Conservation (phyloP, 495 filamentous ascomycete genomes). For the Hypoxylon cercidicola region DNA sequence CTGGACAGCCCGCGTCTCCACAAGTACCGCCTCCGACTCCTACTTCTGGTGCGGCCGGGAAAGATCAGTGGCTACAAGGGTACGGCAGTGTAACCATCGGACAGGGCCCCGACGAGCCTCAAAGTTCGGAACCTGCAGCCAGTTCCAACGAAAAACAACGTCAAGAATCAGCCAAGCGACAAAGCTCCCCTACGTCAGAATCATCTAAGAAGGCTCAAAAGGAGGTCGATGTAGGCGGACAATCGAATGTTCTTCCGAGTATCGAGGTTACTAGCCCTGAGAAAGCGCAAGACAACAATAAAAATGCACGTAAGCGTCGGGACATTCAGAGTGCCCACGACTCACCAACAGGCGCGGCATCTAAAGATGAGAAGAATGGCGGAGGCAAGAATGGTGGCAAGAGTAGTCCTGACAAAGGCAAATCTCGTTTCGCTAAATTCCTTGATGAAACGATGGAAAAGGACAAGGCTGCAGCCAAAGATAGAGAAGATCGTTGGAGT, state of each 20-base stretch:
- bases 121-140: conserved; percentile 8
- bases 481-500: conserved; percentile 1
- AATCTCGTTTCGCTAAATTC: neutral
- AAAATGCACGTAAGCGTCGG: conserved; percentile 2
- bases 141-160: conserved; percentile 2
- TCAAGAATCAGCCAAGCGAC: neutral
- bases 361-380: conserved; percentile 1
- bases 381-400: neutral
- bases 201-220: conserved; percentile 7
- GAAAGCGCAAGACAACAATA: conserved; percentile 3
- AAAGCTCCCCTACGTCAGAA: neutral
- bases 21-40: conserved; percentile 2
- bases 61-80: conserved; percentile 33
- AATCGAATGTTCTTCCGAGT: conserved; percentile 39
- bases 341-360: conserved; percentile 6
- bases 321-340: conserved; percentile 26
- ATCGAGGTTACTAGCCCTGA: conserved; percentile 15
- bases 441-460: conserved; percentile 4
- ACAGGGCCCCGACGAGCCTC: conserved; percentile 6
- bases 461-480: conserved; percentile 1
- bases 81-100: conserved; percentile 33
- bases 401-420: neutral
- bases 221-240: conserved; percentile 27
- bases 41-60: neutral
- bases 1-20: conserved; percentile 24